Evolutionary conservation across 169 alveolate genomes (phyloP).

Genomic region (Theileria orientalis): DNA sequence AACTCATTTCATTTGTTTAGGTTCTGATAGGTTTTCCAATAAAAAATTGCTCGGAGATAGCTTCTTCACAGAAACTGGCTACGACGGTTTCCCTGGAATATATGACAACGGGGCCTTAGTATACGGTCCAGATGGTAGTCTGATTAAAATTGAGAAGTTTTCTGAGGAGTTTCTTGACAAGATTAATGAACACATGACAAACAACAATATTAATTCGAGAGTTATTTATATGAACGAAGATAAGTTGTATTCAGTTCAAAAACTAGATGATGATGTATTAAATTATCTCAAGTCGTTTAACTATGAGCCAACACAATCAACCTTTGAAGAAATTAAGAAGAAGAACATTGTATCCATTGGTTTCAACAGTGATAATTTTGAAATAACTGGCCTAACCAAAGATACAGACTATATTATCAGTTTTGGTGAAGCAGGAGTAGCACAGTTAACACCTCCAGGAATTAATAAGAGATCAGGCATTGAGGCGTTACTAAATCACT

Average conservation of each 20-base stretch:
- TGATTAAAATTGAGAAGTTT: constrained; percentile 2
- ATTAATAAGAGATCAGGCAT: neutral
- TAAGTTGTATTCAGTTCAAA: too few species aligned
- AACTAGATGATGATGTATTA: too few species aligned
- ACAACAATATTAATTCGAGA: neutral
- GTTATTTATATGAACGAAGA: neutral
- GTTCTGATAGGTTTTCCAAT: neutral
- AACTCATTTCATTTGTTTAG: neutral
- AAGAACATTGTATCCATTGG: neutral
- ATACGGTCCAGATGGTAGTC: constrained; percentile 21
- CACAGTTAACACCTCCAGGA: neutral
- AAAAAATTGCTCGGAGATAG: neutral
- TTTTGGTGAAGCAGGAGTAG: neutral
- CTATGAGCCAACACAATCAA: neutral
- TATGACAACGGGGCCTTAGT: constrained; percentile 18
- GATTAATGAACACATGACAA: neutral
- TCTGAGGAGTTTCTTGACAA: neutral
- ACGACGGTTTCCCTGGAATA: too few species aligned
- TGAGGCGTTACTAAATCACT: neutral
- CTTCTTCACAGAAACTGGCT: neutral
- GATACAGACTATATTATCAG: neutral
- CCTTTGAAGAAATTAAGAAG: neutral
- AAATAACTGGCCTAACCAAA: neutral
- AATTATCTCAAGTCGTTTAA: too few species aligned
- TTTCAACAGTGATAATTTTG: neutral